phyloP scores from a whole-genome alignment of 2,329 filamentous ascomycete genomes.

The Dactylella cylindrospora region DNA sequence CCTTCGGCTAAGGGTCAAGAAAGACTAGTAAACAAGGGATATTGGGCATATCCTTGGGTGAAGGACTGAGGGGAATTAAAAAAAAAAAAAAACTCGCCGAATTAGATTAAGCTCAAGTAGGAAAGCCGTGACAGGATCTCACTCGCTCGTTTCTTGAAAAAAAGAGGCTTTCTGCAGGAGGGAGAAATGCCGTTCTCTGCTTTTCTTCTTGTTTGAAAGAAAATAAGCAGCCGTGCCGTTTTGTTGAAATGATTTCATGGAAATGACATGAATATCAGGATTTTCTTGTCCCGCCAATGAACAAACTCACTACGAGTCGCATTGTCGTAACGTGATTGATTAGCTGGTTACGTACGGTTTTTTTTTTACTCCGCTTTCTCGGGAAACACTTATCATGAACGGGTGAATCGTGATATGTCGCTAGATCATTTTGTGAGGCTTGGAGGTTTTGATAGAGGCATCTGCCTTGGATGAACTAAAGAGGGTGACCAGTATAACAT shows the following conservation, averaged over 20 bases:
- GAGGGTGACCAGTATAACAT: too few relatives aligned
- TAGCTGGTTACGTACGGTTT: neutral
- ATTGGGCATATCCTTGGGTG: too few relatives aligned
- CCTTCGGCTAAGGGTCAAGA: conserved; percentile 42
- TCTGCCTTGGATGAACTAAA: conserved; percentile 42
- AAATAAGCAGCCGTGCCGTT: too few relatives aligned
- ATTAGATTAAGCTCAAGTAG: conserved; percentile 42
- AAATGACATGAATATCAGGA: conserved; percentile 4
- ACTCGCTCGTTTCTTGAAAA: neutral
- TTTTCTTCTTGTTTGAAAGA: neutral
- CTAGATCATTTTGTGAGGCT: too few relatives aligned
- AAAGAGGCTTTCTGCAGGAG: conserved; percentile 5
- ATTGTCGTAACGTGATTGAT: neutral
- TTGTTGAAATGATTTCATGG: too few relatives aligned
- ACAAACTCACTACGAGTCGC: too few relatives aligned
- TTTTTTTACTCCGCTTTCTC: conserved; percentile 6
- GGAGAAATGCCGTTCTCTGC: conserved; percentile 29
- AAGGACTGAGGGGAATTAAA: too few relatives aligned
- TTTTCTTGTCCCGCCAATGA: too few relatives aligned
- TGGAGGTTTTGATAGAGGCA: conserved; percentile 9
- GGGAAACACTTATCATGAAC: too few relatives aligned
- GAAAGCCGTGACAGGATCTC: conserved; percentile 37
- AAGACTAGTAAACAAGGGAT: conserved; percentile 24
- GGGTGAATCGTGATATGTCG: too few relatives aligned
- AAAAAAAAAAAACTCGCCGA: conserved; percentile 6